A percentile compares a stretch with the other conserved stretches of the same genome.
Conservation (phyloP, 2,329 filamentous ascomycete genomes). For the Dothideomycetes sp. region DNA sequence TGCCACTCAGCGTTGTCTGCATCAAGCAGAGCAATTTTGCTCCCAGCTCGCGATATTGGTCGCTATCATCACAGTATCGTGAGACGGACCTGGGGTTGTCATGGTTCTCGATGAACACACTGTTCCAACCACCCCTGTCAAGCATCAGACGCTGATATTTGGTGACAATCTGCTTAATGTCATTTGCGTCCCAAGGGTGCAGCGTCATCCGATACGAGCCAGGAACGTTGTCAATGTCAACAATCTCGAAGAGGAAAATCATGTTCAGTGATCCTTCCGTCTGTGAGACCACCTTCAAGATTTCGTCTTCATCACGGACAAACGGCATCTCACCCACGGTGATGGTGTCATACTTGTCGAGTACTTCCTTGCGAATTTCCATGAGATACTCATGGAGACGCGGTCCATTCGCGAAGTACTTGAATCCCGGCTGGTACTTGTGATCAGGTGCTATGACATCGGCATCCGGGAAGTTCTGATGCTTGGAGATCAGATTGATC, state of each 20-base stretch:
- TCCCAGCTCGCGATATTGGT: conserved; percentile 32
- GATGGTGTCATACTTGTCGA: conserved; percentile 46
- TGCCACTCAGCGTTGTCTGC: conserved; percentile 37
- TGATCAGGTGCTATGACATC: conserved; percentile 27
- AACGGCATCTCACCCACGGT: conserved; percentile 53
- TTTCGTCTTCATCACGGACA: conserved; percentile 31
- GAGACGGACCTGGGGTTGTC: conserved; percentile 37
- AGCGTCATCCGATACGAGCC: conserved; percentile 24
- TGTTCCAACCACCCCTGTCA: conserved; percentile 39
- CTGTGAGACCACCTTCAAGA: conserved; percentile 31
- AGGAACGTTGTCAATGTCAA: conserved; percentile 26
- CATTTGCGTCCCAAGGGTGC: conserved; percentile 30
- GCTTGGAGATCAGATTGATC: conserved; percentile 38
- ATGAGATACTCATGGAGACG: conserved; percentile 47
- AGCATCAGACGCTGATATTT: conserved; percentile 40
- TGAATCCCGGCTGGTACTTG: conserved; percentile 36
- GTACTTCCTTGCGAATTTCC: conserved; percentile 40
- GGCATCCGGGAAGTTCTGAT: conserved; percentile 31
- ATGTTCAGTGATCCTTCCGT: conserved; percentile 33
- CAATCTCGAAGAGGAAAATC: conserved; percentile 38
- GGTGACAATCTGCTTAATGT: conserved; percentile 28
- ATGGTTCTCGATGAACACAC: conserved; percentile 38
- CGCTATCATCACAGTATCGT: conserved; percentile 37
- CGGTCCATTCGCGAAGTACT: conserved; percentile 46
- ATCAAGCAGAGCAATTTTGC: conserved; percentile 38